phyloP scores from a whole-genome alignment of 2,329 filamentous ascomycete species.

The Alternaria tenuissima region DNA sequence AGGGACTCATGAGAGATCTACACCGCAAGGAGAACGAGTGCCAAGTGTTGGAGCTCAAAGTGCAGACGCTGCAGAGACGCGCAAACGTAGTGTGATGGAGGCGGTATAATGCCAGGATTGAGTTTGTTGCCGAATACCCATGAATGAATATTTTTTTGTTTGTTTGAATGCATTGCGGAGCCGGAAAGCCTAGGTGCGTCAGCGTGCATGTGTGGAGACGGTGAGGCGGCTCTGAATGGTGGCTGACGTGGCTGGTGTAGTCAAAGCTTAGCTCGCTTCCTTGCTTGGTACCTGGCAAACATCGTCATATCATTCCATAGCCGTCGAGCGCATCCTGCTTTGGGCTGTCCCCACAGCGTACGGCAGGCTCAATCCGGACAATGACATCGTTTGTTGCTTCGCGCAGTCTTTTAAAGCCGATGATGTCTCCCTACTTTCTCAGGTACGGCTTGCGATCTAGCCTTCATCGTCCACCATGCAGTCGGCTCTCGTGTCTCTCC shows the following conservation, averaged over 20 bases:
- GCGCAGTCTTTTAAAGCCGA: slow-evolving; percentile 10
- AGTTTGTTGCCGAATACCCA: slow-evolving; percentile 2
- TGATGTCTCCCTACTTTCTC: neutral
- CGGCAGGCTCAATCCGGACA: neutral
- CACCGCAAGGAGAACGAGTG: slow-evolving; percentile 52
- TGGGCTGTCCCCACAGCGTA: neutral
- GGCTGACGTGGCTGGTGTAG: slow-evolving; percentile 14
- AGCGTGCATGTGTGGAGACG: slow-evolving; percentile 5
- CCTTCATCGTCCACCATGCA: slow-evolving; percentile 21
- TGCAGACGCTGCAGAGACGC: slow-evolving; percentile 45
- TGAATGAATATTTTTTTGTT: neutral
- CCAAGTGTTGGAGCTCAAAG: slow-evolving; percentile 47
- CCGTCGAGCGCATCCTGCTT: slow-evolving; percentile 5
- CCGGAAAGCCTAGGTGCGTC: neutral
- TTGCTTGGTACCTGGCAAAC: slow-evolving; percentile 22
- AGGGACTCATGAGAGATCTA: slow-evolving; percentile 50
- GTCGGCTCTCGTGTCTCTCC: slow-evolving; percentile 29
- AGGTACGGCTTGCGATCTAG: slow-evolving; percentile 20
- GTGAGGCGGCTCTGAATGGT: neutral
- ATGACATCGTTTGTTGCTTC: slow-evolving; percentile 17
- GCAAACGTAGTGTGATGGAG: slow-evolving; percentile 16
- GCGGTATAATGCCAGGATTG: neutral
- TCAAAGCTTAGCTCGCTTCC: slow-evolving; percentile 20
- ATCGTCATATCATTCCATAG: slow-evolving; percentile 23
- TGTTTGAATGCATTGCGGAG: neutral